These are phyloP conservation scores for Phyllosticta ampelicida DNA, from an alignment of 2,329 filamentous ascomycete genomes.

Conservation along the genomic window DNA sequence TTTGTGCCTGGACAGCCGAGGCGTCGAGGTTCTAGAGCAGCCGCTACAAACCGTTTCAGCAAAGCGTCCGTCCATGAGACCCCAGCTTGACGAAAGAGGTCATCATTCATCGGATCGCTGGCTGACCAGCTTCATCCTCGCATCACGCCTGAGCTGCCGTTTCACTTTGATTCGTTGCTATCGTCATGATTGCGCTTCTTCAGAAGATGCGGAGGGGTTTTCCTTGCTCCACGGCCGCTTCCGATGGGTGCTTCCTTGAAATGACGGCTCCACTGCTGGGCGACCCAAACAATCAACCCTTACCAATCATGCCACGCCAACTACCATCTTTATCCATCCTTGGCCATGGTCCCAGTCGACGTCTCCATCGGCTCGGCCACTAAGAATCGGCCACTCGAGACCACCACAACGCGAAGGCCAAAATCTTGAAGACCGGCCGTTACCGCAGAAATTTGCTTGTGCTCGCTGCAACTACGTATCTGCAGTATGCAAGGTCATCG, in stretches of 20 bases:
- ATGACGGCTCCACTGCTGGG: background rate
- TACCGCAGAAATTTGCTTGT: too few species aligned
- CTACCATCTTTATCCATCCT: background rate
- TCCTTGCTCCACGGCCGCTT: background rate
- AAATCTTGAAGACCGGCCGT: too few species aligned
- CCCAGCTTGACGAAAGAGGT: slow-evolving; percentile 8
- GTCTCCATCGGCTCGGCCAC: too few species aligned
- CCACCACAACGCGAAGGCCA: too few species aligned
- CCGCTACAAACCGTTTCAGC: background rate
- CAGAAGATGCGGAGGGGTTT: background rate
- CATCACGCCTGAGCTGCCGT: slow-evolving; percentile 6
- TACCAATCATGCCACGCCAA: background rate
- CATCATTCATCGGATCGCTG: slow-evolving; percentile 6
- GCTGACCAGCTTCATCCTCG: slow-evolving; percentile 1
- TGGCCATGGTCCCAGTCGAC: too few species aligned
- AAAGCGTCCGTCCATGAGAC: background rate
- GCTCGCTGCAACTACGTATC: too few species aligned
- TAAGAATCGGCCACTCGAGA: too few species aligned
- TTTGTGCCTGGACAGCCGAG: background rate
- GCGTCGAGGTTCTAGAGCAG: background rate
- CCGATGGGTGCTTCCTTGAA: background rate
- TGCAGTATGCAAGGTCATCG: too few species aligned
- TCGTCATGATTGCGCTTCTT: slow-evolving; percentile 6
- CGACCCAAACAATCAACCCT: background rate
- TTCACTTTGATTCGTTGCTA: slow-evolving; percentile 6